Evolutionary conservation across 2,329 filamentous ascomycete genomes (phyloP).

Genomic region (Dryadomyces quercivorus): DNA sequence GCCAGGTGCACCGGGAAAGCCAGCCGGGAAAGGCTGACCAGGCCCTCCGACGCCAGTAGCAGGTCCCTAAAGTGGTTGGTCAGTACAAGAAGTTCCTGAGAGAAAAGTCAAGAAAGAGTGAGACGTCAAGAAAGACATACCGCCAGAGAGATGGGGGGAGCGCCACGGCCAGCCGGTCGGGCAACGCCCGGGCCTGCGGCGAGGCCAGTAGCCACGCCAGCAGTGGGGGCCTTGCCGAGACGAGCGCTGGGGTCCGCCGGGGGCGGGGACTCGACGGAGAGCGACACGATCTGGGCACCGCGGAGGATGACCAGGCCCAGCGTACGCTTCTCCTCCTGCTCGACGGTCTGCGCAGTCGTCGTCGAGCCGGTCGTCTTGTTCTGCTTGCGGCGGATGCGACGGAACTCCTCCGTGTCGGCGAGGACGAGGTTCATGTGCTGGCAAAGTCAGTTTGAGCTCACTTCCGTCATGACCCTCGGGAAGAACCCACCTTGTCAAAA

Average conservation of each 20-base stretch:
- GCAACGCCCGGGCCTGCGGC: slow-evolving; percentile 80
- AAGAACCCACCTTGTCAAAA: slow-evolving; percentile 63
- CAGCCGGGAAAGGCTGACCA: slow-evolving; percentile 48
- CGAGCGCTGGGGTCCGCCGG: slow-evolving; percentile 86
- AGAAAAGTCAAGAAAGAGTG: not conserved
- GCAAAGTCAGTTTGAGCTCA: not conserved
- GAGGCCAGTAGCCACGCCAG: slow-evolving; percentile 57
- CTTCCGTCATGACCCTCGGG: too few relatives aligned
- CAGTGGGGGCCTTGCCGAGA: slow-evolving; percentile 64
- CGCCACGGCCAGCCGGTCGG: slow-evolving; percentile 78
- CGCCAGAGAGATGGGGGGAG: slow-evolving; percentile 64
- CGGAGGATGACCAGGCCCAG: slow-evolving; percentile 89
- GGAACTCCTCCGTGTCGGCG: slow-evolving; percentile 96
- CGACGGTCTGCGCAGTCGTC: slow-evolving; percentile 51
- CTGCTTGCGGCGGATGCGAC: slow-evolving; percentile 76
- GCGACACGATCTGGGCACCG: slow-evolving; percentile 85
- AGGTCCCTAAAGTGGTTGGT: slow-evolving; percentile 45
- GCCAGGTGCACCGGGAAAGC: slow-evolving; percentile 38
- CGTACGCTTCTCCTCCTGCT: slow-evolving; percentile 95
- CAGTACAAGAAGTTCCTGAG: slow-evolving; percentile 11
- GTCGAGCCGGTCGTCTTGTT: slow-evolving; percentile 46
- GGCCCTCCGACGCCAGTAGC: slow-evolving; percentile 68
- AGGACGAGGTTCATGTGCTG: slow-evolving; percentile 98
- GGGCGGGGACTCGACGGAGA: slow-evolving; percentile 90
- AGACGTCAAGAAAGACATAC: slow-evolving; percentile 29